Evolutionary conservation across 129 eudicot species (phyloP), one percentile per base, ranked within the genome.

Genomic region (Erigeron canadensis): DNA sequence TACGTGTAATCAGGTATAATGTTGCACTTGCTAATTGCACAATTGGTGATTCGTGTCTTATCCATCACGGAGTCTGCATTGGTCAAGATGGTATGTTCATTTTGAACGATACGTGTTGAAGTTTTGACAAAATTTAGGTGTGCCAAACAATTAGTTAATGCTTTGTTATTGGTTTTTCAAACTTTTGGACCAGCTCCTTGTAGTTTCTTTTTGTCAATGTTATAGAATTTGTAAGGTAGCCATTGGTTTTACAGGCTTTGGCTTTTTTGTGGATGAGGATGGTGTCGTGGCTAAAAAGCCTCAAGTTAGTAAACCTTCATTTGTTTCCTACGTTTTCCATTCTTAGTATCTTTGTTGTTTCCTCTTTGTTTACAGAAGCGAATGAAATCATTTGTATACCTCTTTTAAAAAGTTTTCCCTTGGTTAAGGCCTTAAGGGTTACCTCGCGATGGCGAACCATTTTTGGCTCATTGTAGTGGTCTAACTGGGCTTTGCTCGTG

Each of bases 41-140:
- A 17, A 67, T 94, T 74, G 99, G 96, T 64, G 91, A 87, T 79
- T 90, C 72, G 34, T 94, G 94, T 53, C 66, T 82, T 72, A 86
- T 94, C 72, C 96, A 94, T 80, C 82, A 81, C 79, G 97, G 99
- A 46, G 97, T 77, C 48, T 87, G 93, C 88, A 81, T 90, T 57
- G 96, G 99, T 67, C 99, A 90, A 86, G 99, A 94, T 84, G 97
- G 99, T 90, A 81, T 34, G 71, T 0, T 23, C 48, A 45, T 38
- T 55, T 38, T 39, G 11, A 23, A 28, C 11, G 22, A 44, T 21
- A 8, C 46, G 50, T 7, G 4, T 57, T 75, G 19, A 17, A 54
- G 6, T 45, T 44, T 10, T 45, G 39, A 19, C 1, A 13, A 66
- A 44, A 39, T 34, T 7, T 23, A 38, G 6, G 2, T 2, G 21